Conservation (phyloP, 78 protist genomes). For the Thecamonas trahens region DNA sequence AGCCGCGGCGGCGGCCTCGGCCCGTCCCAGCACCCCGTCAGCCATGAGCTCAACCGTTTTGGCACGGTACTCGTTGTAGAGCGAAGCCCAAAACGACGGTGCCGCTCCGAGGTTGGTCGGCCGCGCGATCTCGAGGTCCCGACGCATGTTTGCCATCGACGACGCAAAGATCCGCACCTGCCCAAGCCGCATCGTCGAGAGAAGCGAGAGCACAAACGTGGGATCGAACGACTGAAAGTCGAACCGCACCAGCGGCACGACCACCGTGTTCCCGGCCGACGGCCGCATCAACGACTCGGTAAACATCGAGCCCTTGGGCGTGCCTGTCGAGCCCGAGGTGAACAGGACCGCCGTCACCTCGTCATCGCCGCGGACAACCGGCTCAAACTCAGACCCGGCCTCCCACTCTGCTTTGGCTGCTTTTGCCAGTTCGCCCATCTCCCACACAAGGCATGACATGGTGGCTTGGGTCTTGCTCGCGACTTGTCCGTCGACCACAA, state of each 20-base stretch:
- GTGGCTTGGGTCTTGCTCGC: too few species aligned
- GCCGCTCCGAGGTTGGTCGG: conserved; percentile 3
- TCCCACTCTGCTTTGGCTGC: not conserved
- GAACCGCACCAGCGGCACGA: not conserved
- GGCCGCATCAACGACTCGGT: not conserved
- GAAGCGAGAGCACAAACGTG: not conserved
- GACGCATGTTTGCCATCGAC: not conserved
- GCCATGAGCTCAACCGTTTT: too few species aligned
- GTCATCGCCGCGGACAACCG: not conserved
- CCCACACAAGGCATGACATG: not conserved
- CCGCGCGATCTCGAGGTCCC: not conserved
- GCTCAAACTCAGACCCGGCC: not conserved
- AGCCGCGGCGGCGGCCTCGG: too few species aligned
- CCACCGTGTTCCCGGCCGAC: not conserved
- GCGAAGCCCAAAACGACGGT: not conserved
- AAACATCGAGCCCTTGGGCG: not conserved
- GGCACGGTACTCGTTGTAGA: not conserved
- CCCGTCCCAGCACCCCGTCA: too few species aligned
- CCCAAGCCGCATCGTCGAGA: not conserved
- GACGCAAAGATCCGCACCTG: not conserved
- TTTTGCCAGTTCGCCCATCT: not conserved
- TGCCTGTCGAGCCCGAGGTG: not conserved
- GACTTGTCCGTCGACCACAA: not conserved
- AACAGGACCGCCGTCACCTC: not conserved
- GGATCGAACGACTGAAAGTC: conserved; percentile 12